Evolutionary conservation across 345 rosid species (phyloP), one percentile per base, ranked within the genome.

Genomic region (Chamaenerion angustifolium): DNA sequence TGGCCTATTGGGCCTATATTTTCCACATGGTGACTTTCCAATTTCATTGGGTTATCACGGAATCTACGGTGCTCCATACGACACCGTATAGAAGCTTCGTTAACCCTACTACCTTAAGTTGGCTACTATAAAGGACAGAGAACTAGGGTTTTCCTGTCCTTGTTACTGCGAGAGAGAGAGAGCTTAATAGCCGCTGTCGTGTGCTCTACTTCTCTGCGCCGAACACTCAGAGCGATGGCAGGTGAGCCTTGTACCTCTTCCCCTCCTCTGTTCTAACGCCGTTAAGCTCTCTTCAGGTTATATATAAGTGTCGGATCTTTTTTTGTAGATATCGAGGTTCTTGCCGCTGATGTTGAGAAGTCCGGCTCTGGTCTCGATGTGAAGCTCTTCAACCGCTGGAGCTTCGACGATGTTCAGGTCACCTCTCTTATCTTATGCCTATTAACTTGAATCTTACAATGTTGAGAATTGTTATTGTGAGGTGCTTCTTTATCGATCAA

Each of bases 331-430:
- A 74, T 70, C 73, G 78, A 60, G 25, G 57, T 14, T 11, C 37
- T 47, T 9, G 6, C 60, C 3, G 52, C 35, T 42, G 58, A 52
- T 35, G n/a, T 43, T 21, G 58, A 70, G 60, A 43, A 62, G 40
- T 31, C 37, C 37, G 37, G 37, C 37, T 31, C 37, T 31, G 69
- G 64, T 59, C 47, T n/a, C n/a, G 85, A 78, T 12, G 83, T 82
- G 51, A 90, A 85, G 78, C 88, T 86, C 60, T 90, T 86, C 77
- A 78, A 79, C 45, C 82, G 85, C 18, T 89, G 98, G 98, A 59
- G 75, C 43, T 90, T 77, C 46, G 94, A 90, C 16, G 88, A 81
- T 25, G 74, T 83, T 54, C 43, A 75, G 80, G 98, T 90, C 37
- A 31, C 37, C 37, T 17, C 44, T 41, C 16, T 15, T 42, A 27